Conservation (phyloP, 2,329 filamentous ascomycete species). For the Ustulina deusta region DNA sequence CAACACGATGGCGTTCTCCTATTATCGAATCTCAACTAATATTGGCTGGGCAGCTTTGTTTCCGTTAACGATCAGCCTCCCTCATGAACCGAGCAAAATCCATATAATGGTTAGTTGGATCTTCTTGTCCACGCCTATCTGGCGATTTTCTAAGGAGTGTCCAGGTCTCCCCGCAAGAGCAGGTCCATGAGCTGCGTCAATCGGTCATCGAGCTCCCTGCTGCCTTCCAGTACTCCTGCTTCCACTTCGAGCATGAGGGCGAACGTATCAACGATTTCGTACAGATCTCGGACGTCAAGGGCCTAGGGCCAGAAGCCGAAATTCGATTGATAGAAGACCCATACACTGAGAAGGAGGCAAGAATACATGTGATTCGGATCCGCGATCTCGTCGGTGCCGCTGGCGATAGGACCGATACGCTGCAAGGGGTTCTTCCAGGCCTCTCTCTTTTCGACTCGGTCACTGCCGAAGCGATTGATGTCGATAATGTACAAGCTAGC, state of each 20-base stretch:
- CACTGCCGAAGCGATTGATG: constrained; percentile 57
- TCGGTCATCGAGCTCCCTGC: constrained; percentile 93
- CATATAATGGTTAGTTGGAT: constrained; percentile 79
- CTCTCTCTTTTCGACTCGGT: constrained; percentile 88
- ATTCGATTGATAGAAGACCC: constrained; percentile 90
- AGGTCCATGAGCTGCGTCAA: constrained; percentile 96
- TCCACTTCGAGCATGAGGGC: constrained; percentile 93
- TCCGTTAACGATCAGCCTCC: constrained; percentile 80
- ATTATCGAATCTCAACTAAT: constrained; percentile 18
- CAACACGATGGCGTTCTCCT: neutral
- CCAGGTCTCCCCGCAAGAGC: constrained; percentile 91
- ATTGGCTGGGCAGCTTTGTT: constrained; percentile 59
- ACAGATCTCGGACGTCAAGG: constrained; percentile 88
- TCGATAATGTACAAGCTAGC: constrained; percentile 55
- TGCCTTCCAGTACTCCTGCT: constrained; percentile 98
- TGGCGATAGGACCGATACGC: constrained; percentile 85
- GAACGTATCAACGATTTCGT: constrained; percentile 95
- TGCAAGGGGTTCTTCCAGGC: constrained; percentile 88
- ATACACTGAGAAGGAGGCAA: constrained; percentile 97
- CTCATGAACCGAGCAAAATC: constrained; percentile 81
- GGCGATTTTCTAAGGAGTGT: constrained; percentile 41
- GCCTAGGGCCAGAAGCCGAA: constrained; percentile 80
- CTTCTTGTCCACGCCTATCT: constrained; percentile 12
- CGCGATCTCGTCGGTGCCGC: constrained; percentile 93
- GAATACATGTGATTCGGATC: constrained; percentile 91